These are phyloP conservation scores for Monocercomonoides exilis DNA, from an alignment of 78 protist species.

Conservation along the genomic window DNA sequence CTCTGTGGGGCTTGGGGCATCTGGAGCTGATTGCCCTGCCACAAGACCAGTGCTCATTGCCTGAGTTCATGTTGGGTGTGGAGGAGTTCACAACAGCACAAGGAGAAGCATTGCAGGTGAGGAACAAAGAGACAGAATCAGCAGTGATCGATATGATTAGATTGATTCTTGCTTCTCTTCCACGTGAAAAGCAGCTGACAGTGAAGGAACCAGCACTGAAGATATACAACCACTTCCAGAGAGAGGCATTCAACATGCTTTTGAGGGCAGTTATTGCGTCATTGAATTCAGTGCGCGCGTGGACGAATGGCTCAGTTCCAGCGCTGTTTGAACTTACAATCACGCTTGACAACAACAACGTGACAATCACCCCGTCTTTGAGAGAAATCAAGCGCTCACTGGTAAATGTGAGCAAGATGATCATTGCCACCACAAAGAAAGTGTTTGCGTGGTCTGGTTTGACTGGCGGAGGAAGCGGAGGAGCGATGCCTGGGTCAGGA, in stretches of 20 bases:
- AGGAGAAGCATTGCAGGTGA: constrained; percentile 3
- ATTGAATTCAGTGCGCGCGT: not conserved
- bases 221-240: not conserved
- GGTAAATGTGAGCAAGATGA: not conserved
- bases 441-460: not conserved
- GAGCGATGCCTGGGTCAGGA: not conserved
- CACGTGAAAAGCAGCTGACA: not conserved
- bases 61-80: constrained; percentile 27
- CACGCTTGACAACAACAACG: not conserved
- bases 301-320: not conserved
- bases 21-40: constrained; percentile 36
- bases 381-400: not conserved
- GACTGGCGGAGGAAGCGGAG: not conserved
- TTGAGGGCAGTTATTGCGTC: not conserved
- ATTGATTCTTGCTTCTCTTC: not conserved
- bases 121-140: constrained; percentile 36
- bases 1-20: constrained; percentile 19
- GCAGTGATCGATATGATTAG: constrained; percentile 40
- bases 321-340: not conserved
- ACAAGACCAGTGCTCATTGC: constrained; percentile 31
- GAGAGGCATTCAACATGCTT: not conserved
- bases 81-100: not conserved
- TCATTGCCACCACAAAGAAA: not conserved
- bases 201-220: not conserved
- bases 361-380: not conserved